These are phyloP conservation scores for Vigna reflexopilosa DNA, from an alignment of 306 rosid species.

Conservation along the genomic window DNA sequence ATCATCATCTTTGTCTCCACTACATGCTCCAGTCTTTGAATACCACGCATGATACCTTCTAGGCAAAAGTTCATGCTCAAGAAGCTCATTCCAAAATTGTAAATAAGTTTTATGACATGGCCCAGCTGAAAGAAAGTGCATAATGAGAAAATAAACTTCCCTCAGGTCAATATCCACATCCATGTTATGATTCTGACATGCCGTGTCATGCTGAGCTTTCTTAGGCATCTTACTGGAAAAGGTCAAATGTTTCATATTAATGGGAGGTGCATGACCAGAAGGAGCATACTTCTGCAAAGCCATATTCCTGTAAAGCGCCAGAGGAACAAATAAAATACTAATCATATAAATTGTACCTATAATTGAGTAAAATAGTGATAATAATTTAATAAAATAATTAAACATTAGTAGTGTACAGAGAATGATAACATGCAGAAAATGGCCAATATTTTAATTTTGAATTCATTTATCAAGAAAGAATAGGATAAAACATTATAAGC, in stretches of 20 bases:
- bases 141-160: constrained; percentile 94
- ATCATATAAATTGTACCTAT: constrained; percentile 1
- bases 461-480: constrained; percentile 23
- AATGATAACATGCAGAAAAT: constrained; percentile 13
- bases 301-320: constrained; percentile 71
- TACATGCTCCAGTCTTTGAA: constrained; percentile 73
- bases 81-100: constrained; percentile 88
- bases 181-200: constrained; percentile 55
- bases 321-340: constrained; percentile 37
- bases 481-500: constrained; percentile 37
- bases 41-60: constrained; percentile 98
- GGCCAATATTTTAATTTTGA: constrained; percentile 33
- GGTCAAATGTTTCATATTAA: constrained; percentile 66
- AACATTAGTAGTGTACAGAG: no score
- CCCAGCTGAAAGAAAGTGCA: constrained; percentile 98
- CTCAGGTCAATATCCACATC: constrained; percentile 83
- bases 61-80: constrained; percentile 92
- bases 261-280: constrained; percentile 69
- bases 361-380: constrained; percentile 22
- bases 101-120: constrained; percentile 83
- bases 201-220: constrained; percentile 53
- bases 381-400: neutral
- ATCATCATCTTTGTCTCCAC: constrained; percentile 76
- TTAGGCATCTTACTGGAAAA: constrained; percentile 63
- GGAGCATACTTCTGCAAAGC: constrained; percentile 81